These are phyloP conservation scores for Penicillium ochrochloron DNA, from an alignment of 495 filamentous ascomycete species.

Conservation along the genomic window DNA sequence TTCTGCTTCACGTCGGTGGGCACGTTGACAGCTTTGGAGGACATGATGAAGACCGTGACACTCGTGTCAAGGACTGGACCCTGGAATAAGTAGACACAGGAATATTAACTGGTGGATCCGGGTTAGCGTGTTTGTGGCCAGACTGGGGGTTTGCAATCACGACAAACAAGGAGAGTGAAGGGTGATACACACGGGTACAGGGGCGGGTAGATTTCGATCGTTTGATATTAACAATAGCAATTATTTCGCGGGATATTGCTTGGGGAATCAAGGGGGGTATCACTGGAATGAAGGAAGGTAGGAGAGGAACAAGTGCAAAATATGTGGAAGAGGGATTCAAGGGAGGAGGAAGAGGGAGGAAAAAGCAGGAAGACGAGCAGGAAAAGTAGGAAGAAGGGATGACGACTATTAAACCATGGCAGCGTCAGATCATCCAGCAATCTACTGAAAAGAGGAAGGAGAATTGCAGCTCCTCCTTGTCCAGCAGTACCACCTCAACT, in stretches of 20 bases:
- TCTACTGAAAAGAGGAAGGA: conserved; percentile 19
- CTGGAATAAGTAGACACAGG: not conserved
- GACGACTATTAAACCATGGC: conserved; percentile 18
- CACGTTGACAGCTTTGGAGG: conserved; percentile 59
- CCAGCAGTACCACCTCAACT: not conserved
- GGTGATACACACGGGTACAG: not conserved
- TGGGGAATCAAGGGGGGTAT: conserved; percentile 34
- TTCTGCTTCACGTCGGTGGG: conserved; percentile 66
- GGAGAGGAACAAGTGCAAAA: conserved; percentile 7
- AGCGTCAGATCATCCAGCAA: conserved; percentile 6
- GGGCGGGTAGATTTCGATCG: not conserved
- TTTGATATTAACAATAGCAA: conserved; percentile 20
- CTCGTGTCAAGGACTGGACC: conserved; percentile 17
- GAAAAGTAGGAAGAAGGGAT: conserved; percentile 16
- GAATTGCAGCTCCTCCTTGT: not conserved
- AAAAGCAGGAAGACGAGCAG: conserved; percentile 18
- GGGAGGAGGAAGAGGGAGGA: conserved; percentile 11
- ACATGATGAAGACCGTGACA: conserved; percentile 41
- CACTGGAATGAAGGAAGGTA: conserved; percentile 41
- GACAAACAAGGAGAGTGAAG: conserved; percentile 22
- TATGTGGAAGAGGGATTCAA: conserved; percentile 9
- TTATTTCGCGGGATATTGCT: conserved; percentile 19
- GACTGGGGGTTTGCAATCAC: conserved; percentile 18
- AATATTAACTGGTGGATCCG: conserved; percentile 22
- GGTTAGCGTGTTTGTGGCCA: conserved; percentile 13